A percentile compares a stretch with the other conserved stretches of the same genome.
phyloP scores from a whole-genome alignment of 2,329 filamentous ascomycete genomes.

The Colletotrichum falcatum region DNA sequence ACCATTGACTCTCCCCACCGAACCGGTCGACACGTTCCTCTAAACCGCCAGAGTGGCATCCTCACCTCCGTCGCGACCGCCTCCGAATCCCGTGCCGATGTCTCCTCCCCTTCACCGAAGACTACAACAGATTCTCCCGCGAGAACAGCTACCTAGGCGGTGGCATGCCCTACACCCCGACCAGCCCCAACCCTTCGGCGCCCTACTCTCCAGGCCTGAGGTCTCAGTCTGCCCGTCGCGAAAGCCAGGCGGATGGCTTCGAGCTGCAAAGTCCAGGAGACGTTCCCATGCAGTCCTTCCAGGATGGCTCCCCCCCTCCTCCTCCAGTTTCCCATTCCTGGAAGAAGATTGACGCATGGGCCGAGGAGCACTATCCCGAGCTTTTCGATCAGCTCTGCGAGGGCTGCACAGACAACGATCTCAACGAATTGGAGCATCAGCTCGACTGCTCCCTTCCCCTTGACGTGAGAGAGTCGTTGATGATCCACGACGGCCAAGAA shows the following conservation, averaged over 20 bases:
- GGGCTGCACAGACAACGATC: slow-evolving; percentile 90
- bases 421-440: slow-evolving; percentile 97
- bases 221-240: slow-evolving; percentile 77
- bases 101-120: slow-evolving; percentile 83
- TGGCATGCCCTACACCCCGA: slow-evolving; percentile 61
- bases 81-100: slow-evolving; percentile 87
- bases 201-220: slow-evolving; percentile 93
- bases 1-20: slow-evolving; percentile 93
- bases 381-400: slow-evolving; percentile 94
- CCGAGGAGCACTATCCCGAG: slow-evolving; percentile 95
- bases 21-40: slow-evolving; percentile 88
- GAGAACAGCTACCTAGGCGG: slow-evolving; percentile 71
- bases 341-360: slow-evolving; percentile 93
- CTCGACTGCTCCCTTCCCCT: slow-evolving; percentile 93
- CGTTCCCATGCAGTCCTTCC: slow-evolving; percentile 96
- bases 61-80: slow-evolving; percentile 91
- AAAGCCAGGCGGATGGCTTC: slow-evolving; percentile 73
- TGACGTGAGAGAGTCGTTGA: slow-evolving; percentile 92
- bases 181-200: slow-evolving; percentile 68
- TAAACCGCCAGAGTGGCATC: slow-evolving; percentile 84
- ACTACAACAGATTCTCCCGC: slow-evolving; percentile 53
- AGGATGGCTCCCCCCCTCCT: slow-evolving; percentile 88
- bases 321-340: slow-evolving; percentile 92
- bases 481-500: slow-evolving; percentile 96
- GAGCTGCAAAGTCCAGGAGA: slow-evolving; percentile 82